Conservation (phyloP, 1,284 basidiomycete species). For the Ceratobasidium sp. region DNA sequence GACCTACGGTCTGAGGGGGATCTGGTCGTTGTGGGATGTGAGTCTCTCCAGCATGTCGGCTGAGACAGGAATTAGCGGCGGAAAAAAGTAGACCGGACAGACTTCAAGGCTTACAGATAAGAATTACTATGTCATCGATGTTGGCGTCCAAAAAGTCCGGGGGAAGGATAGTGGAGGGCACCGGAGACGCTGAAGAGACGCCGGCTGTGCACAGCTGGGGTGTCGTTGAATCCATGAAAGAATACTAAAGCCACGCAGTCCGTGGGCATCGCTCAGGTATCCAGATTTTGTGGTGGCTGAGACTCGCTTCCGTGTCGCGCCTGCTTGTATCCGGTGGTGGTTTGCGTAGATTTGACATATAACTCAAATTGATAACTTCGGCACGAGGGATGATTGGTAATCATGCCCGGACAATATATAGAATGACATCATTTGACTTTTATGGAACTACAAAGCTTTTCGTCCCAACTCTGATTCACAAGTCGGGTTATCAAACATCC, state of each 20-base stretch:
- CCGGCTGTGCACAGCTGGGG: constrained; percentile 8
- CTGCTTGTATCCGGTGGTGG: not conserved
- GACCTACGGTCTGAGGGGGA: constrained; percentile 80
- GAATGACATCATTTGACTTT: constrained; percentile 31
- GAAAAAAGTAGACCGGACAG: constrained; percentile 11
- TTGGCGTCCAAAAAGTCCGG: constrained; percentile 76
- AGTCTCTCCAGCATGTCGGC: constrained; percentile 93
- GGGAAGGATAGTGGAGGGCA: constrained; percentile 54
- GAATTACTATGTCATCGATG: constrained; percentile 79
- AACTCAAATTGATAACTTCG: not conserved
- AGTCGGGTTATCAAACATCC: not conserved
- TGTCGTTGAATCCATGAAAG: constrained; percentile 26
- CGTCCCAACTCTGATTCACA: not conserved
- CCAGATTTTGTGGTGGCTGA: not conserved
- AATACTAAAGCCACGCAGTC: constrained; percentile 8
- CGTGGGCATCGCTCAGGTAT: constrained; percentile 34
- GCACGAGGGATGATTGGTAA: constrained; percentile 29
- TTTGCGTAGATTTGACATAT: not conserved
- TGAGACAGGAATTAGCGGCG: constrained; percentile 51
- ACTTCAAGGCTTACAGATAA: constrained; percentile 68
- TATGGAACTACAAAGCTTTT: not conserved
- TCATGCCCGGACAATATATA: not conserved
- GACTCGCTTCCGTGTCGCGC: constrained; percentile 4
- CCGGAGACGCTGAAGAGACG: constrained; percentile 20
- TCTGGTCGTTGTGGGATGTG: constrained; percentile 91